These are phyloP conservation scores for Carallia pectinifolia DNA, from an alignment of 345 rosid species.

Conservation along the genomic window DNA sequence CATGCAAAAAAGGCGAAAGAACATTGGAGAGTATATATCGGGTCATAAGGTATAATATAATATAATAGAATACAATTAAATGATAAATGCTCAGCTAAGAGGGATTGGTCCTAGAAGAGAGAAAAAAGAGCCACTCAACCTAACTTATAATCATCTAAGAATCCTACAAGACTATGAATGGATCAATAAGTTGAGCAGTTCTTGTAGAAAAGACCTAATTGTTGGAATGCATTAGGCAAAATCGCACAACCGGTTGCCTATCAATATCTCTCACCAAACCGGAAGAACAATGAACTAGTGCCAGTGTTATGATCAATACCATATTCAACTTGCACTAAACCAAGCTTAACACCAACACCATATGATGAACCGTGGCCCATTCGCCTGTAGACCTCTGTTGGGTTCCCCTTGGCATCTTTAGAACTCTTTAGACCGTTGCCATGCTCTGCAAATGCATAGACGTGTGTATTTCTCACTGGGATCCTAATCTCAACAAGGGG, in stretches of 20 bases:
- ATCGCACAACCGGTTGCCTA: slow-evolving; percentile 8
- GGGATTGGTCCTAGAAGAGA: too few relatives aligned
- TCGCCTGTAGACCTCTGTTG: slow-evolving; percentile 89
- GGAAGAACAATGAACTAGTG: slow-evolving; percentile 77
- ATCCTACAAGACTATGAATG: not conserved
- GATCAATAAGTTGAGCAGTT: not conserved
- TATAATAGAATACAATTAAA: too few relatives aligned
- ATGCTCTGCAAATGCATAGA: slow-evolving; percentile 89
- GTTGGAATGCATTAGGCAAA: slow-evolving; percentile 16
- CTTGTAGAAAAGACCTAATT: slow-evolving; percentile 8
- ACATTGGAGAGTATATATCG: too few relatives aligned
- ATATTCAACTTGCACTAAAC: slow-evolving; percentile 86
- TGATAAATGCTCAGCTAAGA: too few relatives aligned
- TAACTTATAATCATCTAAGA: slow-evolving; percentile 13
- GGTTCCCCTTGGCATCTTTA: slow-evolving; percentile 94
- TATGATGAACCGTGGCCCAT: slow-evolving; percentile 92
- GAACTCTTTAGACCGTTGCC: slow-evolving; percentile 93
- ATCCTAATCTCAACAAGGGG: slow-evolving; percentile 48
- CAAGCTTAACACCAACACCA: slow-evolving; percentile 83
- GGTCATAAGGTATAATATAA: too few relatives aligned
- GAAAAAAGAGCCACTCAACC: slow-evolving; percentile 15
- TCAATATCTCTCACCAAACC: slow-evolving; percentile 91
- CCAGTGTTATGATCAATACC: slow-evolving; percentile 94
- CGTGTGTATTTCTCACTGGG: slow-evolving; percentile 79
- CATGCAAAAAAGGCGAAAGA: too few relatives aligned